Conservation (phyloP, 768 basidiomycete genomes). For the Austroboletus eburneus region DNA sequence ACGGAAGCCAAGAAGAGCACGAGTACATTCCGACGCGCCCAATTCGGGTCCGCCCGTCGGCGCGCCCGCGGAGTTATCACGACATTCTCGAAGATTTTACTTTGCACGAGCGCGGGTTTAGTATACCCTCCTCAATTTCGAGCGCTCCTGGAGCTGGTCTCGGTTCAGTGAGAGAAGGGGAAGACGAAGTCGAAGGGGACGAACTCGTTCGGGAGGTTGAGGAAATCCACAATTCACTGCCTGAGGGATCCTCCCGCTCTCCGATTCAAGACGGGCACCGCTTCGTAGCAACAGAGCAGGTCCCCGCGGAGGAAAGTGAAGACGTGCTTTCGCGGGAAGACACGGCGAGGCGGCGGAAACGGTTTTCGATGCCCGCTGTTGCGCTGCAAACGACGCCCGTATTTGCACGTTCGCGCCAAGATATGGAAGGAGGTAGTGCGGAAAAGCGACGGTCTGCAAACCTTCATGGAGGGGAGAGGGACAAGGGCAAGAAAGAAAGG, state of each 20-base stretch:
- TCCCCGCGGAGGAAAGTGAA: background rate
- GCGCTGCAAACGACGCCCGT: slow-evolving; percentile 71
- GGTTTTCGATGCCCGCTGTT: slow-evolving; percentile 75
- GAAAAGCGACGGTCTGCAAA: slow-evolving; percentile 53
- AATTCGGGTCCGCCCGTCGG: slow-evolving; percentile 30
- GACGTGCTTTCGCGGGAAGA: slow-evolving; percentile 44
- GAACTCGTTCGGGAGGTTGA: background rate
- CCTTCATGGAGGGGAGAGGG: slow-evolving; percentile 42
- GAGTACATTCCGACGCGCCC: slow-evolving; percentile 14
- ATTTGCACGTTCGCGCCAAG: slow-evolving; percentile 47
- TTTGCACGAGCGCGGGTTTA: slow-evolving; percentile 29
- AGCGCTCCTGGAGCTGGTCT: slow-evolving; percentile 23
- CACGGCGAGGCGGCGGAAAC: slow-evolving; percentile 57
- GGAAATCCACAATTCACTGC: background rate
- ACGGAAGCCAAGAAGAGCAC: background rate
- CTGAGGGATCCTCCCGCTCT: background rate
- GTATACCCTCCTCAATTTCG: slow-evolving; percentile 30
- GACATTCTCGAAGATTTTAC: slow-evolving; percentile 65
- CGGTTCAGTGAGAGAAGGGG: slow-evolving; percentile 19
- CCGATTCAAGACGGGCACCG: background rate
- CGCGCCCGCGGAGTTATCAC: slow-evolving; percentile 59
- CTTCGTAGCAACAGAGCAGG: background rate
- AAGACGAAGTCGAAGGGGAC: slow-evolving; percentile 9
- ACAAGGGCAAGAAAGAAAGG: slow-evolving; percentile 17
- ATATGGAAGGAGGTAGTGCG: slow-evolving; percentile 9